These are phyloP conservation scores for Aleurites moluccanus DNA, from an alignment of 441 rosid genomes.

Conservation along the genomic window DNA sequence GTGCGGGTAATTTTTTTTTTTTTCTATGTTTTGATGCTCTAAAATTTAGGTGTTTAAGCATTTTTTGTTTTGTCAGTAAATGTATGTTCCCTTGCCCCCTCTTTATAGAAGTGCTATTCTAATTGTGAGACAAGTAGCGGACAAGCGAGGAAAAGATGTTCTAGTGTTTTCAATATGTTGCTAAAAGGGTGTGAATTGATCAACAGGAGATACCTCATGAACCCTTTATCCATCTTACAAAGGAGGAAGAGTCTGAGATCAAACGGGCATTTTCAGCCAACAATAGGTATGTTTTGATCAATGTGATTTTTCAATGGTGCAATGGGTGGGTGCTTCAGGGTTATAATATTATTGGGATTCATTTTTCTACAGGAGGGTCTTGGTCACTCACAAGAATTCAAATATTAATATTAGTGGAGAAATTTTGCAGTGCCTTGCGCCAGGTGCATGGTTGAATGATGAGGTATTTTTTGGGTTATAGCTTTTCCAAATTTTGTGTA, in stretches of 20 bases:
- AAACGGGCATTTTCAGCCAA: slow-evolving; percentile 46
- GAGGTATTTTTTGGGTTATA: slow-evolving; percentile 52
- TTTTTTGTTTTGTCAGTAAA: neutral
- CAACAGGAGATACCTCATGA: slow-evolving; percentile 56
- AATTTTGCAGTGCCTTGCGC: slow-evolving; percentile 65
- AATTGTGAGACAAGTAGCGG: neutral
- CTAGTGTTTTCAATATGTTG: neutral
- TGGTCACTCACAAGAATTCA: slow-evolving; percentile 55
- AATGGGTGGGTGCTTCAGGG: slow-evolving; percentile 8
- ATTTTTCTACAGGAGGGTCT: slow-evolving; percentile 42
- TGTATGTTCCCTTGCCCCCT: neutral
- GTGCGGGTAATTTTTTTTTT: slow-evolving; percentile 38
- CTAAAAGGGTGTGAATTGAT: slow-evolving; percentile 23
- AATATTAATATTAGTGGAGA: slow-evolving; percentile 75
- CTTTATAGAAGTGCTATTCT: neutral
- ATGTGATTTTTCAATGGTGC: slow-evolving; percentile 4
- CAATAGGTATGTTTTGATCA: slow-evolving; percentile 47
- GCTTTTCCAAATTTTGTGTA: neutral
- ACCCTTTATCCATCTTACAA: slow-evolving; percentile 56
- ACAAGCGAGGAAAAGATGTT: neutral
- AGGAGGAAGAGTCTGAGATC: slow-evolving; percentile 60
- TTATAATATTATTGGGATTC: slow-evolving; percentile 17
- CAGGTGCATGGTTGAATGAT: slow-evolving; percentile 94
- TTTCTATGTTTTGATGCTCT: neutral
- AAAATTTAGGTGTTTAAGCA: neutral